Evolutionary conservation across 805 yeast species (phyloP).

Genomic region (Maudiozyma serrabonitensis): DNA sequence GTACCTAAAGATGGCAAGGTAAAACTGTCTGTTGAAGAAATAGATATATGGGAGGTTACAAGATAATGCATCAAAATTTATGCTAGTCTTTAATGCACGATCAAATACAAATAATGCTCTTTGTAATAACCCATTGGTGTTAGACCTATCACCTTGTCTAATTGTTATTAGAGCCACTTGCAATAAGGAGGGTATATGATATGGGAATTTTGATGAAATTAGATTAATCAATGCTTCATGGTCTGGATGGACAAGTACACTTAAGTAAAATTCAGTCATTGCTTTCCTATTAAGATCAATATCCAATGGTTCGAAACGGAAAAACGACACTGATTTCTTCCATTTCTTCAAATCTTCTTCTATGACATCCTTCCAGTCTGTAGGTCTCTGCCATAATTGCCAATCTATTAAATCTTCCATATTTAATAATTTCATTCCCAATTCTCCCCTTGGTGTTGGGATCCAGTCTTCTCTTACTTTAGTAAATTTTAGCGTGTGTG

Average conservation of each 20-base stretch:
- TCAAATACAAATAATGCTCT: constrained; percentile 73
- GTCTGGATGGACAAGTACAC: constrained; percentile 66
- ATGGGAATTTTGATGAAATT: constrained; percentile 49
- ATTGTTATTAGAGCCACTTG: constrained; percentile 67
- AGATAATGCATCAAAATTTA: constrained; percentile 44
- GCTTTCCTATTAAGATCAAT: constrained; percentile 30
- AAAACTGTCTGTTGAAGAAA: constrained; percentile 69
- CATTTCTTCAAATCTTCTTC: constrained; percentile 31
- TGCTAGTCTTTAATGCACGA: constrained; percentile 53
- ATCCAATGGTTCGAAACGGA: constrained; percentile 36
- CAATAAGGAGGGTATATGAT: constrained; percentile 67
- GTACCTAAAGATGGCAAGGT: constrained; percentile 62
- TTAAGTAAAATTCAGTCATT: constrained; percentile 45
- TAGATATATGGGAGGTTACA: constrained; percentile 67
- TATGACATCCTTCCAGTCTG: constrained; percentile 45
- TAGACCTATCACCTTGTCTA: constrained; percentile 63
- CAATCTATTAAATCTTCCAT: constrained; percentile 31
- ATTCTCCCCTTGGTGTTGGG: constrained; percentile 55
- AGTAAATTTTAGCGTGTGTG: constrained; percentile 56
- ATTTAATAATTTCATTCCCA: constrained; percentile 48
- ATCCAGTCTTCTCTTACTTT: constrained; percentile 74
- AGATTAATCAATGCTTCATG: constrained; percentile 59
- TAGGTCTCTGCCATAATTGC: constrained; percentile 30
- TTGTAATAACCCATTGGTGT: constrained; percentile 66
- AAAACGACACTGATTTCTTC: constrained; percentile 42